A percentile compares a stretch with the other conserved stretches of the same genome.
phyloP scores from a whole-genome alignment of 2,329 filamentous ascomycete species.

The Mycosphaerelloides madeirae region DNA sequence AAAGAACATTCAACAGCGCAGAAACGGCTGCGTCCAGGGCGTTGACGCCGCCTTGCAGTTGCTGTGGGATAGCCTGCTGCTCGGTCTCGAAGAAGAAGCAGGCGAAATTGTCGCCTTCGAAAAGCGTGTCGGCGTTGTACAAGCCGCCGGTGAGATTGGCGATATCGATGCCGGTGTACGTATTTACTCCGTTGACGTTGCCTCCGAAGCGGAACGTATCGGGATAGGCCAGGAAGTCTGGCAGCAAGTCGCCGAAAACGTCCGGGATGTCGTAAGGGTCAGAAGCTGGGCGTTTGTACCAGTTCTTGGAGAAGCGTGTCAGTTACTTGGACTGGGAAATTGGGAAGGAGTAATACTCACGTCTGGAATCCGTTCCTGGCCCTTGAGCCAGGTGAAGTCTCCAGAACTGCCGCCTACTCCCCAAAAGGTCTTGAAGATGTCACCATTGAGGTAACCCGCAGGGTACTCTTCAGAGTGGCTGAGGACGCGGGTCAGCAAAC shows the following conservation, averaged over 20 bases:
- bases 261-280: conserved; percentile 15
- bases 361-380: conserved; percentile 23
- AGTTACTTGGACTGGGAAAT: not conserved
- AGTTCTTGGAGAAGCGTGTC: conserved; percentile 31
- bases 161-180: conserved; percentile 34
- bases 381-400: conserved; percentile 15
- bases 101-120: conserved; percentile 17
- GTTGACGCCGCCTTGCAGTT: no score
- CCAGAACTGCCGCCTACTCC: conserved; percentile 16
- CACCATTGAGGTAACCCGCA: conserved; percentile 19
- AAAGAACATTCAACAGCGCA: no score
- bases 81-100: conserved; percentile 24
- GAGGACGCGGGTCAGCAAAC: no score
- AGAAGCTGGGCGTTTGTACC: conserved; percentile 19
- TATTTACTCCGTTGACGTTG: conserved; percentile 31
- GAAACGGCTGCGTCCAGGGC: no score
- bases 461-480: conserved; percentile 18
- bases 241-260: conserved; percentile 14
- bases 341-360: not conserved
- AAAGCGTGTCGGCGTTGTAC: conserved; percentile 32
- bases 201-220: conserved; percentile 28
- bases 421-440: conserved; percentile 22
- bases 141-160: conserved; percentile 38
- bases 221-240: conserved; percentile 15
- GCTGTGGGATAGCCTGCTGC: conserved; percentile 32